Evolutionary conservation across 192 early-diverging fungal genomes (phyloP).

Genomic region (Jimgerdemannia flammicorona): DNA sequence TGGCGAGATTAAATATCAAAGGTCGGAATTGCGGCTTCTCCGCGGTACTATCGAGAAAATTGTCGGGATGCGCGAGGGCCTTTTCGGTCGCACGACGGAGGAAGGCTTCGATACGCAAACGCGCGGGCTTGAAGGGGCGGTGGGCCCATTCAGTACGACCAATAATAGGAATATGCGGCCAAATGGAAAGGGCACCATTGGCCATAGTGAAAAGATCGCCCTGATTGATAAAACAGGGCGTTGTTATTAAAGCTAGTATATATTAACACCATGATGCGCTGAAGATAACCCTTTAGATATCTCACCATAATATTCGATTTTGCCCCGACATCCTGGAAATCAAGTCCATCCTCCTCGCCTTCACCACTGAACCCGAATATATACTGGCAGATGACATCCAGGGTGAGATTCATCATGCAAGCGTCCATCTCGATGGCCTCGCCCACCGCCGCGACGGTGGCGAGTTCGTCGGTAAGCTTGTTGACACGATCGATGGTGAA

Average conservation of each 20-base stretch:
- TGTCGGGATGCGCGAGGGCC: neutral
- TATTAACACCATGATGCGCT: too few relatives aligned
- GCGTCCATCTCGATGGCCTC: neutral
- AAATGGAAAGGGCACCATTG: too few relatives aligned
- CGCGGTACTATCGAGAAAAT: too few relatives aligned
- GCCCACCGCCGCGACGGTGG: neutral
- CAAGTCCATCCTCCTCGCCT: too few relatives aligned
- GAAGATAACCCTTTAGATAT: too few relatives aligned
- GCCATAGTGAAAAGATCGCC: too few relatives aligned
- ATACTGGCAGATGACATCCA: constrained; percentile 37
- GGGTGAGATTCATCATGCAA: constrained; percentile 21
- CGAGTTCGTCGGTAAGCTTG: constrained; percentile 7
- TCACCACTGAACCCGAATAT: constrained; percentile 17
- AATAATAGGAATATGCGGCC: constrained; percentile 17
- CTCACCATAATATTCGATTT: too few relatives aligned
- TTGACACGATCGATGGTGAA: constrained; percentile 4
- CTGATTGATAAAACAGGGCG: too few relatives aligned
- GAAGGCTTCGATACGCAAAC: constrained; percentile 20
- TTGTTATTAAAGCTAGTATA: too few relatives aligned
- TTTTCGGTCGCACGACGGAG: constrained; percentile 16
- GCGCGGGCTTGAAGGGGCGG: constrained; percentile 13
- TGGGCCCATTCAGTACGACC: constrained; percentile 30
- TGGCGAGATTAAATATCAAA: too few relatives aligned
- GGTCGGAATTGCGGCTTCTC: too few relatives aligned
- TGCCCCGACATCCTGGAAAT: too few relatives aligned